These are phyloP conservation scores for Glomus cerebriforme DNA, from an alignment of 192 early-diverging fungal species.

Conservation along the genomic window DNA sequence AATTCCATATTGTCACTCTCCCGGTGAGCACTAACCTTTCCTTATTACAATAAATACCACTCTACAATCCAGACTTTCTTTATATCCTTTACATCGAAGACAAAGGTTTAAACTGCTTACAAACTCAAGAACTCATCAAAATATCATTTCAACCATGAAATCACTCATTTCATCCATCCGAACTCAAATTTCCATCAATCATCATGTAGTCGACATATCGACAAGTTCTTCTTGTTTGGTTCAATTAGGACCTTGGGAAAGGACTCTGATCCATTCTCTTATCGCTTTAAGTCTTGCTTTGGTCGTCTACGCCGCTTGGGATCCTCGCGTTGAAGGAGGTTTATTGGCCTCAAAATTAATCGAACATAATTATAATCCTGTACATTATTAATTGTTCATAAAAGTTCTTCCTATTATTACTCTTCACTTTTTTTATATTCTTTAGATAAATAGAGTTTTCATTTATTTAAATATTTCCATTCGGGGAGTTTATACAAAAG, in stretches of 20 bases:
- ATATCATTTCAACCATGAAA: background rate
- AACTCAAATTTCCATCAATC: background rate
- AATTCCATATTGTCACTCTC: no score
- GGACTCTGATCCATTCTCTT: background rate
- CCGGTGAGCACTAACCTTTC: no score
- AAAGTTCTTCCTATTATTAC: background rate
- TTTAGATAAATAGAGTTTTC: background rate
- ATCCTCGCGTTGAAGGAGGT: background rate
- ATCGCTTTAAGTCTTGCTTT: conserved; percentile 9
- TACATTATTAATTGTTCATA: background rate
- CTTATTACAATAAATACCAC: no score
- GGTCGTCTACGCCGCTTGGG: background rate
- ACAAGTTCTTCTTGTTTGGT: background rate
- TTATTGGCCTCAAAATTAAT: background rate
- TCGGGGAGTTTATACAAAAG: background rate
- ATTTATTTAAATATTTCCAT: background rate
- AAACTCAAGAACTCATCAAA: background rate
- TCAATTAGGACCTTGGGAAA: background rate
- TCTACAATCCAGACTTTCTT: no score
- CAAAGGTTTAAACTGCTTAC: no score
- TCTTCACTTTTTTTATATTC: background rate
- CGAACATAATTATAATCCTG: background rate
- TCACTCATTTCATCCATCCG: background rate
- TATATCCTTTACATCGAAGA: no score
- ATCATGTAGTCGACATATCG: background rate